Conservation (phyloP, 345 rosid genomes). For the Gossypium mustelinum region DNA sequence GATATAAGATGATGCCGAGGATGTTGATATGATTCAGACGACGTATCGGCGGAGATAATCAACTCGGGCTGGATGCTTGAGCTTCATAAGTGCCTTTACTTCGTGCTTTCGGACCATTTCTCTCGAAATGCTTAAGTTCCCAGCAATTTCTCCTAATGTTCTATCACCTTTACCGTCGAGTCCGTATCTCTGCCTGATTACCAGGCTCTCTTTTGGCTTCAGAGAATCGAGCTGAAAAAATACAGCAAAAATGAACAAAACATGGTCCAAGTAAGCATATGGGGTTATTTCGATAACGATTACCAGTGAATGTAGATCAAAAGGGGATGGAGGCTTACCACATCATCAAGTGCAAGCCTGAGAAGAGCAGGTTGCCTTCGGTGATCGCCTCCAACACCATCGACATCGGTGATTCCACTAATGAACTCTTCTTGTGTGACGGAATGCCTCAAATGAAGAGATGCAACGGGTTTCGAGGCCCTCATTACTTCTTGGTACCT, state of each 20-base stretch:
- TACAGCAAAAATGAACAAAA: not conserved
- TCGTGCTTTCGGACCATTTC: slow-evolving; percentile 98
- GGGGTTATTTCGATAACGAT: no score
- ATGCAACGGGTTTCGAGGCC: slow-evolving; percentile 63
- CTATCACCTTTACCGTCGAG: slow-evolving; percentile 95
- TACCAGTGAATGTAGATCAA: not conserved
- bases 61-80: slow-evolving; percentile 84
- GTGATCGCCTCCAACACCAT: slow-evolving; percentile 64
- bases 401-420: slow-evolving; percentile 59
- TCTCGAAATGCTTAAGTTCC: slow-evolving; percentile 86
- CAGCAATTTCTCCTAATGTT: slow-evolving; percentile 86
- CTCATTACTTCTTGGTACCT: slow-evolving; percentile 78
- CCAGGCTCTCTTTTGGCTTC: slow-evolving; percentile 93
- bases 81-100: slow-evolving; percentile 95
- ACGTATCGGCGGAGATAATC: slow-evolving; percentile 75
- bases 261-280: not conserved
- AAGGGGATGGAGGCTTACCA: slow-evolving; percentile 41
- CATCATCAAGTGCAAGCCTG: slow-evolving; percentile 96
- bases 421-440: slow-evolving; percentile 89
- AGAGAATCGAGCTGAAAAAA: slow-evolving; percentile 71
- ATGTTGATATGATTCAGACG: slow-evolving; percentile 35
- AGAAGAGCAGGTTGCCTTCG: slow-evolving; percentile 75
- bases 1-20: not conserved
- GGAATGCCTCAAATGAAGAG: slow-evolving; percentile 68
- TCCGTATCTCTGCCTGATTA: slow-evolving; percentile 85